Evolutionary conservation across 192 early-diverging fungal genomes (phyloP).

Genomic region (Pilobolus umbonatus): DNA sequence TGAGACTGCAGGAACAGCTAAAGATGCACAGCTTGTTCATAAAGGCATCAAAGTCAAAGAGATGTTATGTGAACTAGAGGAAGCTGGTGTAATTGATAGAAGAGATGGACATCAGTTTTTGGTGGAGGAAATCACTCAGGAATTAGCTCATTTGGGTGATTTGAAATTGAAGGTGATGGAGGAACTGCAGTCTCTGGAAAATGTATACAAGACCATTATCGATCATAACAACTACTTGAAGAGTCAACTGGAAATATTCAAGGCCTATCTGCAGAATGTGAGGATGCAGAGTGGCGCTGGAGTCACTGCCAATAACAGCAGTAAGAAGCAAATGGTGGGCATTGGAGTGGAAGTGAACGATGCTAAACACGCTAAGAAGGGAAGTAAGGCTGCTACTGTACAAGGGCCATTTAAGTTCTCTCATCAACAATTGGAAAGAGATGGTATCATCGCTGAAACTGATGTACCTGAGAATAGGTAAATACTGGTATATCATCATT

Average conservation of each 20-base stretch:
- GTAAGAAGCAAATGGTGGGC: constrained; percentile 42
- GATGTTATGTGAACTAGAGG: constrained; percentile 82
- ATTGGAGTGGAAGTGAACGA: constrained; percentile 57
- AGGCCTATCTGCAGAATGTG: constrained; percentile 91
- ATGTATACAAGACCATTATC: constrained; percentile 87
- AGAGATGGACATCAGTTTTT: constrained; percentile 73
- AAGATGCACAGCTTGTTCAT: constrained; percentile 80
- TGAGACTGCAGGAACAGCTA: constrained; percentile 80
- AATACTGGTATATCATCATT: too few species aligned
- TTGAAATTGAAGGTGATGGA: constrained; percentile 79
- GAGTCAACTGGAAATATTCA: constrained; percentile 87
- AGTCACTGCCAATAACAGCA: neutral
- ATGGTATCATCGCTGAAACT: constrained; percentile 84
- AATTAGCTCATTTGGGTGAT: constrained; percentile 85
- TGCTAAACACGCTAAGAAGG: constrained; percentile 42
- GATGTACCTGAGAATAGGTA: constrained; percentile 88
- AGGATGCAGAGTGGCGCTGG: constrained; percentile 56
- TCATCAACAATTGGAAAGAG: constrained; percentile 78
- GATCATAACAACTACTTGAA: constrained; percentile 92
- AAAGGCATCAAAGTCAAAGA: constrained; percentile 95
- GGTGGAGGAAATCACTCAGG: constrained; percentile 82
- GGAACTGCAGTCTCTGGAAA: constrained; percentile 72
- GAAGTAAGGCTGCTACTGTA: constrained; percentile 27
- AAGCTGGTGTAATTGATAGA: constrained; percentile 65
- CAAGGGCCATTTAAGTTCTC: constrained; percentile 78